phyloP scores from a whole-genome alignment of 768 basidiomycete species.

The Rhodosporidiobolus sp. region DNA sequence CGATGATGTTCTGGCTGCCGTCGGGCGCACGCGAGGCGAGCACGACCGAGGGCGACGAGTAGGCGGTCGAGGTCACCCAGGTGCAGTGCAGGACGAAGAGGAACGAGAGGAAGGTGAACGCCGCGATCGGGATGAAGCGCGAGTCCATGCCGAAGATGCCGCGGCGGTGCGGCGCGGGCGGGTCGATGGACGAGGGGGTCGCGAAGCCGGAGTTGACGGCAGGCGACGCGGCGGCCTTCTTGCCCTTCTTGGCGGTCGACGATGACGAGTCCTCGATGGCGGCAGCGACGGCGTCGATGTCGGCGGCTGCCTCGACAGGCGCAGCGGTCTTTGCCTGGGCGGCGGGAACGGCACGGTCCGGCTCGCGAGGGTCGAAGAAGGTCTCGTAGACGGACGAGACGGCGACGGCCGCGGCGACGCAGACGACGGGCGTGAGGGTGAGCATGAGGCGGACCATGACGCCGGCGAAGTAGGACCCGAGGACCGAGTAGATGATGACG shows the following conservation, averaged over 20 bases:
- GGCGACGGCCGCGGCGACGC: constrained; percentile 86
- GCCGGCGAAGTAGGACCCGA: constrained; percentile 97
- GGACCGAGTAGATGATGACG: constrained; percentile 93
- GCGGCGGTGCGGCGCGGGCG: constrained; percentile 31
- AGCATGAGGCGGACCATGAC: constrained; percentile 99
- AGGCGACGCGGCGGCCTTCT: constrained; percentile 52
- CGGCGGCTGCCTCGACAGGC: constrained; percentile 46
- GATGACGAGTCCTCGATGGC: constrained; percentile 44
- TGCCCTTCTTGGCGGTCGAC: constrained; percentile 52
- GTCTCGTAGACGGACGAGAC: constrained; percentile 81
- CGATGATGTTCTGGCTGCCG: constrained; percentile 89
- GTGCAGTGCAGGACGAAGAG: constrained; percentile 97
- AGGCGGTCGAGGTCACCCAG: constrained; percentile 88
- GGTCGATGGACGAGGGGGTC: constrained; percentile 10
- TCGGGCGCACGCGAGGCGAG: constrained; percentile 73
- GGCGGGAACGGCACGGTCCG: constrained; percentile 49
- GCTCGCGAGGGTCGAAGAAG: constrained; percentile 80
- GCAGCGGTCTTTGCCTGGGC: neutral
- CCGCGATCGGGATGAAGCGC: constrained; percentile 69
- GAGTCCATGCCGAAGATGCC: constrained; percentile 85
- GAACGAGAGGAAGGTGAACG: constrained; percentile 70
- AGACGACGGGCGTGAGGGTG: constrained; percentile 93
- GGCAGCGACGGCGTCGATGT: constrained; percentile 46
- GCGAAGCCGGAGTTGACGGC: neutral
- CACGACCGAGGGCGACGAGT: constrained; percentile 97